These are phyloP conservation scores for Meira nashicola DNA, from an alignment of 1,284 basidiomycete genomes.

Conservation along the genomic window DNA sequence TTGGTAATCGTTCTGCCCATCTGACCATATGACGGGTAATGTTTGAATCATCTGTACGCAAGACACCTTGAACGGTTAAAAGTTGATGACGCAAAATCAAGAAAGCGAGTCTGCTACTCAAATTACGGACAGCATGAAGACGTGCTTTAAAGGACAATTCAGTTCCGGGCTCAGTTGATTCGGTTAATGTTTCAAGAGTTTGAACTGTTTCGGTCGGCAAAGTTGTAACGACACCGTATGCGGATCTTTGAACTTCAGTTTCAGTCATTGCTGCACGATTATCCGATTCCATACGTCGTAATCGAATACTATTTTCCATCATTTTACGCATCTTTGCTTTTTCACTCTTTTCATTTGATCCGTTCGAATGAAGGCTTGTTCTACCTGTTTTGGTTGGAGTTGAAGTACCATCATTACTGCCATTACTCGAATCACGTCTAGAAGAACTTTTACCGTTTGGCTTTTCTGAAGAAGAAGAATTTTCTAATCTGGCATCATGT, in stretches of 20 bases:
- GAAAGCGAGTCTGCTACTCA: conserved; percentile 42
- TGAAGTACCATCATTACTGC: neutral
- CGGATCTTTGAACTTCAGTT: conserved; percentile 35
- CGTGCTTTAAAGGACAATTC: conserved; percentile 33
- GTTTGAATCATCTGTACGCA: conserved; percentile 3
- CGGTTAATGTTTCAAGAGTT: conserved; percentile 17
- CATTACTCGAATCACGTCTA: neutral
- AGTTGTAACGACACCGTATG: conserved; percentile 29
- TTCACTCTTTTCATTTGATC: neutral
- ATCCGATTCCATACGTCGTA: conserved; percentile 17
- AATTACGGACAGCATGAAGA: conserved; percentile 41
- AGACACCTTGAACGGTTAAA: conserved; percentile 41
- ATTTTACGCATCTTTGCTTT: neutral
- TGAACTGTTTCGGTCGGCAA: conserved; percentile 24
- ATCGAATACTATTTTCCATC: conserved; percentile 13
- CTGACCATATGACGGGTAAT: conserved; percentile 43
- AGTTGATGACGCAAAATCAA: conserved; percentile 44
- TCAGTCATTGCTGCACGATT: conserved; percentile 28
- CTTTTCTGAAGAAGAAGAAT: neutral
- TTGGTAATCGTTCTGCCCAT: conserved; percentile 41
- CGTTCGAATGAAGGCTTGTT: neutral
- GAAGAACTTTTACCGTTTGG: neutral
- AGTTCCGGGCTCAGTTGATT: conserved; percentile 22
- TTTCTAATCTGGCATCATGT: neutral
- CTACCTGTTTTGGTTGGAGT: neutral